Base-by-base conservation (phyloP, 2,329 filamentous ascomycete genomes). In the Xylaria multiplex region DNA sequence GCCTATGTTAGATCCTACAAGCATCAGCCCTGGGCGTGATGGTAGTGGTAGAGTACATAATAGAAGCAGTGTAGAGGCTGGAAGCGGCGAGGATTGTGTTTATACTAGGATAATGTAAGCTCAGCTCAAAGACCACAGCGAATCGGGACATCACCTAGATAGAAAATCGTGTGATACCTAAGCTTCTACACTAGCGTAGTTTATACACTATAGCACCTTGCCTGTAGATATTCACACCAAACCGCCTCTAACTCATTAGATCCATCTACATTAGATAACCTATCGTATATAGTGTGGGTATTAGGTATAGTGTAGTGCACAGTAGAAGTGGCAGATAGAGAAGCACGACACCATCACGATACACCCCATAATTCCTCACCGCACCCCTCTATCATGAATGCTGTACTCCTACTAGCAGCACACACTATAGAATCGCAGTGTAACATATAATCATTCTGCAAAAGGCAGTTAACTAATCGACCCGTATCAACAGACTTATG, bases 51-150 rank as follows among this genome's bases (percentile, higher is more conserved):
- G 37, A 2, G 37, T 40, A 40, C 11, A 13, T 40, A 40, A 14
- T 14, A 3, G 4, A 40, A 5, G 13, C 14, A 14, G 37, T 5
- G 37, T 14, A 52, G 48, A 58, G 27, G 40, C 49, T 61, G 37
- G 16, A 52, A 19, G 53, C 37, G 50, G 37, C 37, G 43, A 32
- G 52, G 35, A 30, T 9, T 35, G 8, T 30, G 24, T 37, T 8
- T 37, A 37, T 8, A 35, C 53, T 57, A 16, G 59, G 59, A 53
- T 14, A 14, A 13, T 14, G 37, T 59, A 40, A 59, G 60, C 64
- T 66, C 59, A 64, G 64, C 60, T 66, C 50, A 13, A 66, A 55
- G 54, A 40, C 9, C 13, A 64, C 35, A 30, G 57, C 49, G 64
- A 64, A 64, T 59, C 49, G 46, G 59, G 55, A 66, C 37, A 43